Percentiles rank a stretch among this genome's conserved stretches.
Evolutionary conservation across 192 early-diverging fungal species (phyloP).

Genomic region (Entomortierella chlamydospora): DNA sequence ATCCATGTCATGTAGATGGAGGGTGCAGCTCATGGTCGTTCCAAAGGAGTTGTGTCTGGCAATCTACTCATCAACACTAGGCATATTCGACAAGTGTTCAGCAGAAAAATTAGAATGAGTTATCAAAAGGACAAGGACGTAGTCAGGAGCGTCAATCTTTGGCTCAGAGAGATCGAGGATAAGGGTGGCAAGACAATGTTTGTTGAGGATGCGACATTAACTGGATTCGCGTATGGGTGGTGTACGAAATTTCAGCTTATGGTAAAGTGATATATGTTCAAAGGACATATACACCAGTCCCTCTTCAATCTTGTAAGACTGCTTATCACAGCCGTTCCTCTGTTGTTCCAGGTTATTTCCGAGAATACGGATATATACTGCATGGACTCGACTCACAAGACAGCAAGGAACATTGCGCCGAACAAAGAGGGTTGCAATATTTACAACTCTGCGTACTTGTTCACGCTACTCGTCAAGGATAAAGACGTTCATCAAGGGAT

Average conservation of each 20-base stretch:
- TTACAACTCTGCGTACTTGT: no score
- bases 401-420: no score
- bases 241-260: slow-evolving; percentile 19
- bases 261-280: neutral
- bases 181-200: slow-evolving; percentile 20
- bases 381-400: slow-evolving; percentile 29
- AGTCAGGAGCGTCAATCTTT: slow-evolving; percentile 20
- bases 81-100: no score
- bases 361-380: slow-evolving; percentile 9
- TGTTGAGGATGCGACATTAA: slow-evolving; percentile 20
- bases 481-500: slow-evolving; percentile 5
- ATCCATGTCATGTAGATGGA: no score
- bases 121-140: slow-evolving; percentile 20
- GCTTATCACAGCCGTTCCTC: no score
- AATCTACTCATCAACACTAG: no score
- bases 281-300: neutral
- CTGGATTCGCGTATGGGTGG: slow-evolving; percentile 15
- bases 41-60: no score
- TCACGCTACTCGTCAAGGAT: no score
- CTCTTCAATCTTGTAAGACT: neutral
- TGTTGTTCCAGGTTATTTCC: slow-evolving; percentile 16
- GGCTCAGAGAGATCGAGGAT: slow-evolving; percentile 18
- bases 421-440: no score
- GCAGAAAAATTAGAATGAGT: no score
- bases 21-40: no score